These are phyloP conservation scores for Acrocalymma vagum DNA, from an alignment of 2,329 filamentous ascomycete species.

Conservation along the genomic window DNA sequence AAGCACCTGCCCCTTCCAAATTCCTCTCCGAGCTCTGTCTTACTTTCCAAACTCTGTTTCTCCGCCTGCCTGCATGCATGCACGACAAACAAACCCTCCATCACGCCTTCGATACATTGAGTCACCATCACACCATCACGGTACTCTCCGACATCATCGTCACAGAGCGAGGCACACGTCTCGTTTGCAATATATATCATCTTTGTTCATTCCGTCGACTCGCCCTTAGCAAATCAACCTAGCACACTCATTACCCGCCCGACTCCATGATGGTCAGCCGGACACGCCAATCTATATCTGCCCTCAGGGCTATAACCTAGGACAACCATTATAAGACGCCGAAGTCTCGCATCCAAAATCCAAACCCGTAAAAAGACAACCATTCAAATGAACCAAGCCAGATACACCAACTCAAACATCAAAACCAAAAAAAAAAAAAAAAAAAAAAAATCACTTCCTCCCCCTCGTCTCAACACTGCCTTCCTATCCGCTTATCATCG, in stretches of 20 bases:
- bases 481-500: slow-evolving; percentile 13
- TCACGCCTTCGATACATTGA: too few species aligned
- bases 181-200: slow-evolving; percentile 1
- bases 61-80: too few species aligned
- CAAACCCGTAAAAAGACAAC: slow-evolving; percentile 6
- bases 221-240: background rate
- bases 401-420: background rate
- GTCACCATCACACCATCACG: slow-evolving; percentile 26
- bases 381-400: slow-evolving; percentile 1
- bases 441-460: slow-evolving; percentile 14
- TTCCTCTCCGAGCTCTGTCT: too few species aligned
- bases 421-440: slow-evolving; percentile 8
- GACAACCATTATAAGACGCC: slow-evolving; percentile 17
- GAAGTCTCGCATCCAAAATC: background rate
- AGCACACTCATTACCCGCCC: slow-evolving; percentile 9
- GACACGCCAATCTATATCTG: slow-evolving; percentile 20
- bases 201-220: slow-evolving; percentile 2
- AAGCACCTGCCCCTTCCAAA: too few species aligned
- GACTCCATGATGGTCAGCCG: slow-evolving; percentile 17
- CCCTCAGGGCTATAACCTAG: slow-evolving; percentile 24
- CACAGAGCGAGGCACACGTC: background rate
- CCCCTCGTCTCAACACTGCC: slow-evolving; percentile 10
- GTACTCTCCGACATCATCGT: slow-evolving; percentile 10
- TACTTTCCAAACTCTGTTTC: too few species aligned
- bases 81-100: too few species aligned